Evolutionary conservation across 805 yeast species (phyloP).

Genomic region (Suhomyces xylopsoci): DNA sequence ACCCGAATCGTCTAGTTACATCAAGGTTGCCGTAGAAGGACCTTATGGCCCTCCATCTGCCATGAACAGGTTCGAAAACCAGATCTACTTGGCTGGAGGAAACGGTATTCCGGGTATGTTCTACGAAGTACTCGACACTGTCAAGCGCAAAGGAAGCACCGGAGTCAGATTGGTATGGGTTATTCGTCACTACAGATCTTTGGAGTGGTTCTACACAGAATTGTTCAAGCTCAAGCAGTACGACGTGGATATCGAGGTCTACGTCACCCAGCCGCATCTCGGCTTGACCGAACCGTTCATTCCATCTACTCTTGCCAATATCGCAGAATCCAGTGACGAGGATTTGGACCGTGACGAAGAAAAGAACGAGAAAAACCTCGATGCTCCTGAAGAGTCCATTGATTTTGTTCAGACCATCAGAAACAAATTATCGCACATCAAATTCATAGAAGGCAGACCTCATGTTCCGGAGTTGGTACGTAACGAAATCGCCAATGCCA

Average conservation of each 20-base stretch:
- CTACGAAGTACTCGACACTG: conserved; percentile 28
- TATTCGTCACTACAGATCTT: conserved; percentile 36
- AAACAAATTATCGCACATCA: conserved; percentile 32
- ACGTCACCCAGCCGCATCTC: conserved; percentile 35
- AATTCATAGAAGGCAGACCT: conserved; percentile 47
- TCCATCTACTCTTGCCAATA: conserved; percentile 6
- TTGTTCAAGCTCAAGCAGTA: conserved; percentile 30
- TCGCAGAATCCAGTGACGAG: conserved; percentile 5
- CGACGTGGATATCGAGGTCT: conserved; percentile 36
- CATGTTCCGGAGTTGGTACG: conserved; percentile 30
- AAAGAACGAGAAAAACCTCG: conserved; percentile 10
- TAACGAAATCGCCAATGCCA: conserved; percentile 33
- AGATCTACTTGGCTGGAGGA: conserved; percentile 35
- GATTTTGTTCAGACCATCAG: conserved; percentile 13
- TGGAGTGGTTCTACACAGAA: conserved; percentile 41
- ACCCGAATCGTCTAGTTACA: conserved; percentile 28
- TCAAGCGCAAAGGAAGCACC: conserved; percentile 9
- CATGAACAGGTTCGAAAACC: conserved; percentile 27
- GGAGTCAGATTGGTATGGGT: conserved; percentile 36
- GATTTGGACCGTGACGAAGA: conserved; percentile 12
- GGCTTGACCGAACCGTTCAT: conserved; percentile 12
- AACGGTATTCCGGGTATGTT: conserved; percentile 42
- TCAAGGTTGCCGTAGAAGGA: conserved; percentile 37
- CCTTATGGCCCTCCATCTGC: conserved; percentile 37
- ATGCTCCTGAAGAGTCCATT: conserved; percentile 7